Evolutionary conservation across 108 stramenopile species (phyloP).

Genomic region (Craspedostauros australis): DNA sequence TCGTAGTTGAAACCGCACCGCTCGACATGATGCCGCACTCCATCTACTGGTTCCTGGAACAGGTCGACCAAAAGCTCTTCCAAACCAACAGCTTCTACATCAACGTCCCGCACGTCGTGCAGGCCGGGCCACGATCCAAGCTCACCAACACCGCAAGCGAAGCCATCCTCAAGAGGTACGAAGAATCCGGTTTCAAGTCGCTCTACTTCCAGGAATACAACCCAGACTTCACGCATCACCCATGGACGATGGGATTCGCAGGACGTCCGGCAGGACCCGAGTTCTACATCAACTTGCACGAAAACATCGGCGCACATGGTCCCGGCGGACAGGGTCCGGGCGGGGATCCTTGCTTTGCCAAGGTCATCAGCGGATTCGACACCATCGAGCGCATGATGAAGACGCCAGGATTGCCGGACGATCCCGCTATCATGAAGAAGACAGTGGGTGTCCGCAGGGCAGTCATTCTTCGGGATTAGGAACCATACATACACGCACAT

Average conservation of each 20-base stretch:
- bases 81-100: conserved; percentile 59
- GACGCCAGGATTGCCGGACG: no score
- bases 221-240: conserved; percentile 53
- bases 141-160: conserved; percentile 30
- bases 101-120: conserved; percentile 78
- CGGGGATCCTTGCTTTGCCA: conserved; percentile 93
- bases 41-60: conserved; percentile 75
- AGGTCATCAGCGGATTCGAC: conserved; percentile 53
- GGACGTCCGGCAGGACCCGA: conserved; percentile 92
- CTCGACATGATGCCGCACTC: conserved; percentile 72
- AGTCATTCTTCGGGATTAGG: no score
- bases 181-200: conserved; percentile 23
- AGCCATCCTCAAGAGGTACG: conserved; percentile 25
- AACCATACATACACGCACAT: no score
- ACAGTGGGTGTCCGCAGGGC: no score
- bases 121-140: conserved; percentile 51
- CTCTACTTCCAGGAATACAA: conserved; percentile 82
- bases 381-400: conserved; percentile 46
- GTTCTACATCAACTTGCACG: conserved; percentile 79
- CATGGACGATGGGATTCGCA: conserved; percentile 77
- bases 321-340: conserved; percentile 84
- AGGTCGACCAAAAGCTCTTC: conserved; percentile 68
- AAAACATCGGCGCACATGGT: conserved; percentile 83
- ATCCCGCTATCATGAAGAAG: no score
- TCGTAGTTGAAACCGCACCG: conserved; percentile 67